Percentiles rank a stretch among this genome's conserved stretches.
Conservation (phyloP, 257 asterid species). For the Oldenlandia corymbosa region DNA sequence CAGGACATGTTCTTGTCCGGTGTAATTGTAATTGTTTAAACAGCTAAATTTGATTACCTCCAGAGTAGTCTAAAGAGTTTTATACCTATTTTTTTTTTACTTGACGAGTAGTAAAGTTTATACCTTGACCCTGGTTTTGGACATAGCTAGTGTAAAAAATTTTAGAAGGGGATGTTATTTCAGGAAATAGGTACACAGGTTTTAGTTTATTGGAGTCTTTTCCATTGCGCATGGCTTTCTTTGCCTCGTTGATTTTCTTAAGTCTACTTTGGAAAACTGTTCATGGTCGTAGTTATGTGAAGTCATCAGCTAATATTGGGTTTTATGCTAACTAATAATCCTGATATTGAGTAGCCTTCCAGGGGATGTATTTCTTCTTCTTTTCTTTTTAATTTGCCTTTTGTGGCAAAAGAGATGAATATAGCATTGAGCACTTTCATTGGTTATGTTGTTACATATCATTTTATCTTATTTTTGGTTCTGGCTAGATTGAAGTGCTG, state of each 20-base stretch:
- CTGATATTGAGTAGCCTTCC: too few relatives aligned
- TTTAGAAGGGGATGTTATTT: not conserved
- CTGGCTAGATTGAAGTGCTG: not conserved
- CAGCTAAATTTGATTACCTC: too few relatives aligned
- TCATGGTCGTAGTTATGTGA: not conserved
- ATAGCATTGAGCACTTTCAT: not conserved
- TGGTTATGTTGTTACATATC: not conserved
- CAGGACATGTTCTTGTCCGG: too few relatives aligned
- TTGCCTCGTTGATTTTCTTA: not conserved
- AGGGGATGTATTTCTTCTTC: not conserved
- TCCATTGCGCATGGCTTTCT: not conserved
- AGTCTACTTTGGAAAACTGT: not conserved
- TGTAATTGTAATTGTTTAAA: too few relatives aligned
- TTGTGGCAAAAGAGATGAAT: not conserved
- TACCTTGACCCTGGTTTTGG: not conserved
- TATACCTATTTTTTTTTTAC: too few relatives aligned
- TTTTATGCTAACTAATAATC: not conserved
- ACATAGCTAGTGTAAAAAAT: not conserved
- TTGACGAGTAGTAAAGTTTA: too few relatives aligned
- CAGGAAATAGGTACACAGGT: not conserved
- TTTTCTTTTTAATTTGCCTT: not conserved
- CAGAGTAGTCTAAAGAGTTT: too few relatives aligned
- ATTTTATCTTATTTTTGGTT: not conserved
- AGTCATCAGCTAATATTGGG: not conserved
- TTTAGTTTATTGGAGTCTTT: not conserved